A percentile compares a stretch with the other conserved stretches of the same genome.
These are phyloP conservation scores for Apodospora peruviana DNA, from an alignment of 495 filamentous ascomycete species.

Conservation along the genomic window DNA sequence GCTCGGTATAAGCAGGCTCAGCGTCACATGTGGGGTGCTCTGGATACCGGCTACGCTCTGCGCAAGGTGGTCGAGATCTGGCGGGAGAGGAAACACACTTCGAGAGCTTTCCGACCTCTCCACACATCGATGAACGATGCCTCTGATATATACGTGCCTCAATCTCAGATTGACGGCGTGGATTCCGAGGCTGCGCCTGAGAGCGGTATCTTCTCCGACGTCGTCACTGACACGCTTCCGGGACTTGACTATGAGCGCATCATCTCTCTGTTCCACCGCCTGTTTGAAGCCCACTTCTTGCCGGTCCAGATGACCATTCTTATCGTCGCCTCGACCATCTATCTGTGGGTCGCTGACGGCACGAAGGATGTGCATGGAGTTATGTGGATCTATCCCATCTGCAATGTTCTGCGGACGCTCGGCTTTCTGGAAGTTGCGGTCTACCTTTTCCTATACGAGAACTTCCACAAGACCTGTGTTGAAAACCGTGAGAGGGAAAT, in stretches of 20 bases:
- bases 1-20: conserved; percentile 62
- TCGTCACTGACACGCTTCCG: conserved; percentile 38
- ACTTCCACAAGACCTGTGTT: conserved; percentile 54
- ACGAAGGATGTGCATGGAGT: conserved; percentile 43
- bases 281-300: conserved; percentile 67
- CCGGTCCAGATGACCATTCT: conserved; percentile 58
- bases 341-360: conserved; percentile 42
- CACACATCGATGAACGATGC: conserved; percentile 37
- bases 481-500: conserved; percentile 56
- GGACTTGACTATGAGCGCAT: conserved; percentile 41
- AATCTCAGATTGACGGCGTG: conserved; percentile 34
- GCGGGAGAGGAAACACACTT: conserved; percentile 44
- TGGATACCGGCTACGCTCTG: conserved; percentile 59
- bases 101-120: conserved; percentile 45
- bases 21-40: conserved; percentile 67
- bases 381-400: conserved; percentile 48
- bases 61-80: conserved; percentile 43
- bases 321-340: conserved; percentile 53
- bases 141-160: conserved; percentile 41
- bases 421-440: conserved; percentile 56
- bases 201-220: conserved; percentile 44
- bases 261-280: conserved; percentile 48
- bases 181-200: conserved; percentile 31
- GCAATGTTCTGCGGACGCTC: conserved; percentile 49
- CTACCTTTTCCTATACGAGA: conserved; percentile 57